phyloP scores from a whole-genome alignment of 2,329 filamentous ascomycete species.

The Diaporthe citriasiana region DNA sequence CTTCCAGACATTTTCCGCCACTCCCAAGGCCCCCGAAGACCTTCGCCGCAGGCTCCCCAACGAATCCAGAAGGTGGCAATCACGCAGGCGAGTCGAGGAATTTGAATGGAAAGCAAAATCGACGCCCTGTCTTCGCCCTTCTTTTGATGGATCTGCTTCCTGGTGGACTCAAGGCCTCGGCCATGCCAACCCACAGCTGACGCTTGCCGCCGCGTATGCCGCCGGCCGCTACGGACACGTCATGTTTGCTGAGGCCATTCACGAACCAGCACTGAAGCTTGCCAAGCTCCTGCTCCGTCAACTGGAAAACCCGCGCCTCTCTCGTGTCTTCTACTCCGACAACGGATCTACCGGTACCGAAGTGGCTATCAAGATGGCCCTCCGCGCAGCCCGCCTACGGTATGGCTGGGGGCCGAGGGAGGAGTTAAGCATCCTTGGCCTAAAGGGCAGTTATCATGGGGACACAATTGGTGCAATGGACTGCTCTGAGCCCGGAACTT shows the following conservation, averaged over 20 bases:
- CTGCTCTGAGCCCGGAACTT: slow-evolving; percentile 81
- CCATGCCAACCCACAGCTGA: slow-evolving; percentile 79
- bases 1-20: slow-evolving; percentile 71
- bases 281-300: slow-evolving; percentile 74
- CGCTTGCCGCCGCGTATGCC: slow-evolving; percentile 83
- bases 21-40: neutral
- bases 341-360: slow-evolving; percentile 88
- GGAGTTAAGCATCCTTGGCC: slow-evolving; percentile 77
- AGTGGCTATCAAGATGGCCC: slow-evolving; percentile 87
- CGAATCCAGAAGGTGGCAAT: neutral
- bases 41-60: neutral
- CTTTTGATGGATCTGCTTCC: slow-evolving; percentile 87
- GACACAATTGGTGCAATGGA: slow-evolving; percentile 94
- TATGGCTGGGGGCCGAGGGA: slow-evolving; percentile 74
- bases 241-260: slow-evolving; percentile 87
- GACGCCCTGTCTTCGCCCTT: slow-evolving; percentile 66
- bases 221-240: slow-evolving; percentile 89
- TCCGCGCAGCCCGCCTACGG: slow-evolving; percentile 75
- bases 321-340: slow-evolving; percentile 85
- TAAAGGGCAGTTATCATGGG: slow-evolving; percentile 87
- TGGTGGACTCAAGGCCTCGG: slow-evolving; percentile 95
- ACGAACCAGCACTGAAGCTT: slow-evolving; percentile 80
- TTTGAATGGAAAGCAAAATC: slow-evolving; percentile 34
- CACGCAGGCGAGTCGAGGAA: too few species aligned
- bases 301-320: slow-evolving; percentile 74